A percentile compares a stretch with the other conserved stretches of the same genome.
These are phyloP conservation scores for Kalmanozyma brasiliensis DNA, from an alignment of 1,284 basidiomycete genomes.

Conservation along the genomic window DNA sequence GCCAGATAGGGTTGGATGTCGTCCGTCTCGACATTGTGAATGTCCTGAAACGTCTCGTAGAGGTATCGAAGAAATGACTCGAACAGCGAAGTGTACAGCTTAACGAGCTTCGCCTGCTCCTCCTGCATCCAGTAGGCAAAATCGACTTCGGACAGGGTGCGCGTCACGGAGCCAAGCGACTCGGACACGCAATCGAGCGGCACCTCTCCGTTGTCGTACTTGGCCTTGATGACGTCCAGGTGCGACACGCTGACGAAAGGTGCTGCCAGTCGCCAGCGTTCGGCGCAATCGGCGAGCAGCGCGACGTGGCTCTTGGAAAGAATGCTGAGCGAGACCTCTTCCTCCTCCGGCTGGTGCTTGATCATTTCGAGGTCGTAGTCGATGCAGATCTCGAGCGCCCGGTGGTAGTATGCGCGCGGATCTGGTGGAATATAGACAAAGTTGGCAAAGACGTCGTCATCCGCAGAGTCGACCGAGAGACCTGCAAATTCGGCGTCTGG, in stretches of 20 bases:
- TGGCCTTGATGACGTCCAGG: constrained; percentile 84
- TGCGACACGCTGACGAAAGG: constrained; percentile 83
- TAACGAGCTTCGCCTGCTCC: constrained; percentile 75
- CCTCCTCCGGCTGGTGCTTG: constrained; percentile 88
- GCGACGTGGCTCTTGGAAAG: constrained; percentile 83
- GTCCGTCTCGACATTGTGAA: constrained; percentile 54
- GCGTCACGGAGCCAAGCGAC: constrained; percentile 79
- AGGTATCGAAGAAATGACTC: constrained; percentile 84
- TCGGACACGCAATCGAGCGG: constrained; percentile 90
- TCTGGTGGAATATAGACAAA: constrained; percentile 90
- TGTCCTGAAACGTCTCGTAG: constrained; percentile 83
- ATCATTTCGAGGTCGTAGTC: constrained; percentile 88
- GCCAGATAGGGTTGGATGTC: constrained; percentile 54
- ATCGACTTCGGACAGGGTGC: constrained; percentile 75
- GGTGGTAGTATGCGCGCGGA: constrained; percentile 83
- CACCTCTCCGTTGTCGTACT: constrained; percentile 89
- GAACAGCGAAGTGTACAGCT: constrained; percentile 72
- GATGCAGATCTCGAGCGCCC: constrained; percentile 85
- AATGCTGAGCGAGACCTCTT: constrained; percentile 94
- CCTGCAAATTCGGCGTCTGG: constrained; percentile 37
- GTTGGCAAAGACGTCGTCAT: constrained; percentile 52
- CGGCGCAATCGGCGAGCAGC: constrained; percentile 85
- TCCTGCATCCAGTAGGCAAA: constrained; percentile 77
- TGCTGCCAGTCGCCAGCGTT: constrained; percentile 87
- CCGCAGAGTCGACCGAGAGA: constrained; percentile 28